phyloP scores from a whole-genome alignment of 805 yeast species.

The Candida cerambycidarum region DNA sequence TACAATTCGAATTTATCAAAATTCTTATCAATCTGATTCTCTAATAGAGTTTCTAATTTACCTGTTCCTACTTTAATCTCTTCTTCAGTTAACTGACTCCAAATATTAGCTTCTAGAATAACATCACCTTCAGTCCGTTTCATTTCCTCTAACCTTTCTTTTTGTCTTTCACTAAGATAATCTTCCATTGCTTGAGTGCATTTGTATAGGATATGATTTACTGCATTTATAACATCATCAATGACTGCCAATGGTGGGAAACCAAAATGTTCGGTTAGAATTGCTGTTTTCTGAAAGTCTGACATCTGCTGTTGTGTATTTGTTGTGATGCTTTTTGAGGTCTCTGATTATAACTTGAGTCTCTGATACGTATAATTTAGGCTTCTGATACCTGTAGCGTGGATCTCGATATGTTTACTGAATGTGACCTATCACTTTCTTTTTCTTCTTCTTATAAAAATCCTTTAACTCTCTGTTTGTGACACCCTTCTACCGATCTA shows the following conservation, averaged over 20 bases:
- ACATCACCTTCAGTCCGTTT: constrained; percentile 11
- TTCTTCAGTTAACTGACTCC: constrained; percentile 25
- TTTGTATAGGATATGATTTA: constrained; percentile 78
- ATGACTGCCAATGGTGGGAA: constrained; percentile 79
- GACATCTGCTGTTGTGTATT: neutral
- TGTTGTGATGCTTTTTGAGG: too few relatives aligned
- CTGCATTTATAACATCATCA: constrained; percentile 86
- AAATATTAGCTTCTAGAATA: constrained; percentile 15
- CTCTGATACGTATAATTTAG: too few relatives aligned
- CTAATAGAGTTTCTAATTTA: constrained; percentile 72
- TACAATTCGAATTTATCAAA: constrained; percentile 87
- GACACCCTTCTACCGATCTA: too few relatives aligned
- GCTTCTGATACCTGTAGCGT: too few relatives aligned
- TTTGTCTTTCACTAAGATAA: constrained; percentile 47
- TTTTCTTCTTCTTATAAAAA: too few relatives aligned
- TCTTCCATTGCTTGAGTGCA: constrained; percentile 78
- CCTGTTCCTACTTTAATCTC: constrained; percentile 81
- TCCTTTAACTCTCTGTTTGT: too few relatives aligned
- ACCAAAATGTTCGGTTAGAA: constrained; percentile 84
- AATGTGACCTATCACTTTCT: too few relatives aligned
- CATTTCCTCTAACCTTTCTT: constrained; percentile 16
- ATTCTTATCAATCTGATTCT: constrained; percentile 71
- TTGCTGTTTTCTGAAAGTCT: constrained; percentile 10
- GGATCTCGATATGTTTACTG: too few relatives aligned
- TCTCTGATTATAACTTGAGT: too few relatives aligned